Percentiles rank a stretch among this genome's conserved stretches.
These are phyloP conservation scores for Microascus cirrosus DNA, from an alignment of 2,329 filamentous ascomycete species.

Conservation along the genomic window DNA sequence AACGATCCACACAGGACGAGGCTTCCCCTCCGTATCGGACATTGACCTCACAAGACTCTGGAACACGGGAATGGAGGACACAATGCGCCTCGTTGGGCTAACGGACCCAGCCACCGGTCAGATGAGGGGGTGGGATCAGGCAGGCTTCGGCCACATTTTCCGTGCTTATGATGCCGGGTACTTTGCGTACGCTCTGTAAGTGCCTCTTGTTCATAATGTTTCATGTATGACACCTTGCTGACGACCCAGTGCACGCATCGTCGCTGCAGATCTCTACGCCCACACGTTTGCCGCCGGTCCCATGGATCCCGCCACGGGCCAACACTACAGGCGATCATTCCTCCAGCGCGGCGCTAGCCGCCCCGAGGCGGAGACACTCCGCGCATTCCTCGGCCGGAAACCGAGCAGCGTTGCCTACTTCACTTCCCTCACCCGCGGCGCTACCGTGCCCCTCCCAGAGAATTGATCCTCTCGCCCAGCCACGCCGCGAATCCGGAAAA, in stretches of 20 bases:
- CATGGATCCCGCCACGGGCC: background rate
- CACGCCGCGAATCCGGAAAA: background rate
- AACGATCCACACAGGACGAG: conserved; percentile 3
- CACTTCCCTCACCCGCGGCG: background rate
- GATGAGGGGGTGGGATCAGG: background rate
- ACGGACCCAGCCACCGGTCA: background rate
- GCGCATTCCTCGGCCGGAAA: conserved; percentile 2
- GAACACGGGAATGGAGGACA: conserved; percentile 1
- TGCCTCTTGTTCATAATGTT: background rate
- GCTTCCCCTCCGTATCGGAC: background rate
- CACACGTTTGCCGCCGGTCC: conserved; percentile 1
- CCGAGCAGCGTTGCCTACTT: conserved; percentile 1
- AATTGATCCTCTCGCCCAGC: background rate
- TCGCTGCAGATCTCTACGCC: conserved; percentile 1
- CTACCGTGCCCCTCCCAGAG: background rate
- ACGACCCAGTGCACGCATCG: background rate
- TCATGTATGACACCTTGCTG: background rate
- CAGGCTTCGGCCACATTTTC: conserved; percentile 5
- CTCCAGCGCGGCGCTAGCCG: conserved; percentile 2
- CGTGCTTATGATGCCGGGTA: conserved; percentile 6
- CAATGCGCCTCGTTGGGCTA: background rate
- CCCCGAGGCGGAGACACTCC: conserved; percentile 1
- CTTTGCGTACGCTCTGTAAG: conserved; percentile 6
- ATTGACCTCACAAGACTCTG: conserved; percentile 5
- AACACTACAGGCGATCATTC: conserved; percentile 1